phyloP scores from a whole-genome alignment of 495 filamentous ascomycete genomes.

The Aspergillus indologenus region DNA sequence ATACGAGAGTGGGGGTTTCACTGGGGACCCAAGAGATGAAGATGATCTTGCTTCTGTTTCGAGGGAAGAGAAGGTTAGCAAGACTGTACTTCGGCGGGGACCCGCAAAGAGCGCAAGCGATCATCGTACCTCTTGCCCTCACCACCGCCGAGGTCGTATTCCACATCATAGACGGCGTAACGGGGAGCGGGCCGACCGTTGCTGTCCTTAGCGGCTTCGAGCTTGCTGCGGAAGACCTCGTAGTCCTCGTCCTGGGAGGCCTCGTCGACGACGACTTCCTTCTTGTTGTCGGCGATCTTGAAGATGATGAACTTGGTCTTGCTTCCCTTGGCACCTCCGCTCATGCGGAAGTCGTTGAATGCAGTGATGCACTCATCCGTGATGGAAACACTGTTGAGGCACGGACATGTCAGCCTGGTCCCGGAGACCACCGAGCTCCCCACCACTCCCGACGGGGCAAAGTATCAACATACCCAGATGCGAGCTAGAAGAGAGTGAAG shows the following conservation, averaged over 20 bases:
- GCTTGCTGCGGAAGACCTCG: constrained; percentile 76
- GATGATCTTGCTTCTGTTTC: constrained; percentile 82
- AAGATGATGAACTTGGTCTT: constrained; percentile 93
- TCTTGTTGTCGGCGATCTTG: constrained; percentile 93
- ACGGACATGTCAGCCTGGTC: constrained; percentile 21
- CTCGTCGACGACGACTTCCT: constrained; percentile 79
- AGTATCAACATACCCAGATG: constrained; percentile 41
- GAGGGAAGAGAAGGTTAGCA: background rate
- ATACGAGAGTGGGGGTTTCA: constrained; percentile 76
- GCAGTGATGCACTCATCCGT: constrained; percentile 71
- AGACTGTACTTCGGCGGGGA: background rate
- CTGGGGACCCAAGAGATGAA: constrained; percentile 93
- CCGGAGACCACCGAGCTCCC: background rate
- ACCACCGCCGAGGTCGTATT: constrained; percentile 72
- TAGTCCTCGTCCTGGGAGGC: constrained; percentile 62
- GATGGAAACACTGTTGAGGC: constrained; percentile 65
- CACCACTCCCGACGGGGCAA: constrained; percentile 10
- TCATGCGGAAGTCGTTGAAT: constrained; percentile 91
- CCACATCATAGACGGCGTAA: constrained; percentile 92
- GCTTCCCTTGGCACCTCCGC: constrained; percentile 65
- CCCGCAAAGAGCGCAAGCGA: background rate
- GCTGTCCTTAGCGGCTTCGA: constrained; percentile 63
- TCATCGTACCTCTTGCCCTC: constrained; percentile 74
- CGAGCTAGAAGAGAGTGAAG: constrained; percentile 32
- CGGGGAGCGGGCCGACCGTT: constrained; percentile 68